These are phyloP conservation scores for Coemansia sp. DNA, from an alignment of 371 early-diverging fungal genomes.

Conservation along the genomic window DNA sequence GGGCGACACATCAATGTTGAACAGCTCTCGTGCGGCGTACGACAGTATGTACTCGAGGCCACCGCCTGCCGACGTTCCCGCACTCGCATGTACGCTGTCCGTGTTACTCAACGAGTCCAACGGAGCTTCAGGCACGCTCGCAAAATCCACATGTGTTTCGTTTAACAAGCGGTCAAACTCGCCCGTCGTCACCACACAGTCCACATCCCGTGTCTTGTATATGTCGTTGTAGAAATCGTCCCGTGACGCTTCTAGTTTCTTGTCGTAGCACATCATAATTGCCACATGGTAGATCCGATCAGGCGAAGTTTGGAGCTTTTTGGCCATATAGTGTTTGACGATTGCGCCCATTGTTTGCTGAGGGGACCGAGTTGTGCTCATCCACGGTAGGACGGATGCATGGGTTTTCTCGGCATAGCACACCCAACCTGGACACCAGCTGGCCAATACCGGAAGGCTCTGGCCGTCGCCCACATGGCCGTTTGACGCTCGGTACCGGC, in stretches of 20 bases:
- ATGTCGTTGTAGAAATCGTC: constrained; percentile 82
- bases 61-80: constrained; percentile 89
- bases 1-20: constrained; percentile 57
- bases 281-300: constrained; percentile 85
- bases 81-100: constrained; percentile 56
- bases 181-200: constrained; percentile 90
- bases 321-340: constrained; percentile 79
- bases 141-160: constrained; percentile 55
- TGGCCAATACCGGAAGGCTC: constrained; percentile 73
- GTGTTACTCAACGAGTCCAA: constrained; percentile 51
- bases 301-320: constrained; percentile 62
- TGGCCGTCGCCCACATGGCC: constrained; percentile 21
- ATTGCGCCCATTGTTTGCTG: constrained; percentile 94
- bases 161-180: constrained; percentile 79
- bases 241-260: constrained; percentile 95
- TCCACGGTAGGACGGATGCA: constrained; percentile 75
- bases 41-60: constrained; percentile 83
- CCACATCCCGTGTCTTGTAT: constrained; percentile 84
- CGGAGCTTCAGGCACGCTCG: constrained; percentile 12
- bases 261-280: constrained; percentile 98
- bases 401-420: constrained; percentile 99
- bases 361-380: constrained; percentile 86
- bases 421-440: constrained; percentile 93
- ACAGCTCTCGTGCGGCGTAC: constrained; percentile 76
- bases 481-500: constrained; percentile 55